Evolutionary conservation across 768 basidiomycete species (phyloP).

Genomic region (Piloderma croceum): DNA sequence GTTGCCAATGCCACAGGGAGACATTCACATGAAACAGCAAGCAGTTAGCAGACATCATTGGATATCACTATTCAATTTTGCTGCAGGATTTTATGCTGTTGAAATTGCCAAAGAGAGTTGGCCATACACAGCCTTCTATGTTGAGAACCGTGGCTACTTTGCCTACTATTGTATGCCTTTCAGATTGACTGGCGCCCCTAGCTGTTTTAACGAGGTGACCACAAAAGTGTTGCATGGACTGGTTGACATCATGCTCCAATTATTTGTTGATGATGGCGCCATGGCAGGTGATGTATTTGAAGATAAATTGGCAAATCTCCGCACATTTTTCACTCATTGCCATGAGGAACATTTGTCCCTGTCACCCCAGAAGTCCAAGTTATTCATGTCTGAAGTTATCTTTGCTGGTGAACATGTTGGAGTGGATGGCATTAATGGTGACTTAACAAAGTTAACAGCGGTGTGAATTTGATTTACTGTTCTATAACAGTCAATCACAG

Average conservation of each 20-base stretch:
- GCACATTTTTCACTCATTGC: conserved; percentile 10
- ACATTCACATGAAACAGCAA: conserved; percentile 36
- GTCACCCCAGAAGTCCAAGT: conserved; percentile 27
- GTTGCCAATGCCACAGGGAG: conserved; percentile 28
- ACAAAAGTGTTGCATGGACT: conserved; percentile 20
- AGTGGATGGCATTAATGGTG: conserved; percentile 27
- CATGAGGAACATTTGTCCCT: conserved; percentile 16
- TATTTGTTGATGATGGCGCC: conserved; percentile 24
- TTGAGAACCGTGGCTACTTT: conserved; percentile 34
- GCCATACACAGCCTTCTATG: conserved; percentile 31
- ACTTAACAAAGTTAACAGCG: conserved; percentile 32
- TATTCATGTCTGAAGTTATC: conserved; percentile 32
- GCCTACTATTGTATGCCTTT: conserved; percentile 33
- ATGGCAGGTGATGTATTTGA: conserved; percentile 16
- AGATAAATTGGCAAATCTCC: conserved; percentile 8
- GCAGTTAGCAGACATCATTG: conserved; percentile 30
- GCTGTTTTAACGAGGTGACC: conserved; percentile 26
- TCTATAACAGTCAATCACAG: no score
- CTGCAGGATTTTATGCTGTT: conserved; percentile 31
- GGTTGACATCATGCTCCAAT: conserved; percentile 6
- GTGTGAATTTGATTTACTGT: no score
- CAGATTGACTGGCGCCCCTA: conserved; percentile 35
- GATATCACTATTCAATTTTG: conserved; percentile 32
- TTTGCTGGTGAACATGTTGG: conserved; percentile 32
- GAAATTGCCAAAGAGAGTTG: conserved; percentile 8